A percentile compares a stretch with the other conserved stretches of the same genome.
These are phyloP conservation scores for Dictyostelium citrinum DNA, from an alignment of 78 protist genomes.

Conservation along the genomic window DNA sequence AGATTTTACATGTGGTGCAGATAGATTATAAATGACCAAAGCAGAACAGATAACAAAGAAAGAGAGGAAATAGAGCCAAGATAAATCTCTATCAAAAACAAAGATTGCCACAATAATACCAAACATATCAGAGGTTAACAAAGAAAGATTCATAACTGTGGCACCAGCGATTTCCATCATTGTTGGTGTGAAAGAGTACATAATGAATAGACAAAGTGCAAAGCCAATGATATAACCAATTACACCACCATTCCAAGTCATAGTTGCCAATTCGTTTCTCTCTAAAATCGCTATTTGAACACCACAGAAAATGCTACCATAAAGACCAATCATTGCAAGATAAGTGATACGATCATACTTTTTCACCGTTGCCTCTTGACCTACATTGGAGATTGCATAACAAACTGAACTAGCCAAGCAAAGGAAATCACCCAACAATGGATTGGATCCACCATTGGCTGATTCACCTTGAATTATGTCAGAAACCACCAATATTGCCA, in stretches of 20 bases:
- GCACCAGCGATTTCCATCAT: slow-evolving; percentile 79
- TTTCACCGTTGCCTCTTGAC: slow-evolving; percentile 84
- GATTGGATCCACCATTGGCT: slow-evolving; percentile 54
- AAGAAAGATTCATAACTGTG: slow-evolving; percentile 88
- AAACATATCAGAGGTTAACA: slow-evolving; percentile 89
- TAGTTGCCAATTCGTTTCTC: slow-evolving; percentile 30
- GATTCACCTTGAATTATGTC: slow-evolving; percentile 63
- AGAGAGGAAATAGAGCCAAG: slow-evolving; percentile 74
- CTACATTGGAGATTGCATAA: slow-evolving; percentile 87
- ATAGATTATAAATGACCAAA: slow-evolving; percentile 73
- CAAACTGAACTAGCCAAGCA: slow-evolving; percentile 40
- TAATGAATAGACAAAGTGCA: slow-evolving; percentile 72
- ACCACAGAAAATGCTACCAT: slow-evolving; percentile 68
- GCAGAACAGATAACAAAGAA: slow-evolving; percentile 43
- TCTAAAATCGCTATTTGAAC: slow-evolving; percentile 74
- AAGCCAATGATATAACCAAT: slow-evolving; percentile 68
- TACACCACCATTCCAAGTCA: slow-evolving; percentile 57
- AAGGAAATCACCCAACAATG: slow-evolving; percentile 80
- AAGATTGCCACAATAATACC: slow-evolving; percentile 73
- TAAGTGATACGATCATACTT: slow-evolving; percentile 59
- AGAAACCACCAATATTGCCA: slow-evolving; percentile 53
- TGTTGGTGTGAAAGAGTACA: slow-evolving; percentile 84
- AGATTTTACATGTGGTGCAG: slow-evolving; percentile 47
- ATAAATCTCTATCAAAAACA: slow-evolving; percentile 48
- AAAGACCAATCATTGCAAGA: slow-evolving; percentile 78